Conservation (phyloP, 148 eudicot species). For the Polygonum aviculare region DNA sequence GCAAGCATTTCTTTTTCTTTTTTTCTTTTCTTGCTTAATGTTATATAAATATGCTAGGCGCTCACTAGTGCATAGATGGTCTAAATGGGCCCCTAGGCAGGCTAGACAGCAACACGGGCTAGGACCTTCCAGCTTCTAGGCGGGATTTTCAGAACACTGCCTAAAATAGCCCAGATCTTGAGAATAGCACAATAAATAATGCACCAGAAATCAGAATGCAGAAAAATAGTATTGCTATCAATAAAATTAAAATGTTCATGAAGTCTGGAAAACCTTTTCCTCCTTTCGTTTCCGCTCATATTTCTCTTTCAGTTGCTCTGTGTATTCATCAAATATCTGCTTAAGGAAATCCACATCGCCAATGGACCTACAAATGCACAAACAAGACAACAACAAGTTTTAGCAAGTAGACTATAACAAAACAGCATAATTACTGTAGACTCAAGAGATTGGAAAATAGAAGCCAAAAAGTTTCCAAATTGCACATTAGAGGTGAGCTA, state of each 20-base stretch:
- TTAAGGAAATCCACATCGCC: constrained; percentile 52
- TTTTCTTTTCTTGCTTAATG: background rate
- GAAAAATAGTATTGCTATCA: background rate
- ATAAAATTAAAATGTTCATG: background rate
- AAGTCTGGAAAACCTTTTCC: constrained; percentile 50
- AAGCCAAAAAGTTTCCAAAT: background rate
- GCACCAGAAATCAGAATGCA: background rate
- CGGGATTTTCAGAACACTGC: too few species aligned
- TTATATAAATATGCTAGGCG: too few species aligned
- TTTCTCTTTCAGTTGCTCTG: constrained; percentile 56
- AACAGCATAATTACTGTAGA: background rate
- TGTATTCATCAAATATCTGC: constrained; percentile 63
- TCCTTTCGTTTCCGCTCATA: constrained; percentile 71
- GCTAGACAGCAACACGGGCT: too few species aligned
- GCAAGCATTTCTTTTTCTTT: background rate
- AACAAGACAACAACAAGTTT: background rate
- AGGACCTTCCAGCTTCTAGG: too few species aligned
- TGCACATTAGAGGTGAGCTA: background rate
- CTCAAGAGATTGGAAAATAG: too few species aligned
- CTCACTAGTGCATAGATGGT: too few species aligned
- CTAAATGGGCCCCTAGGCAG: too few species aligned
- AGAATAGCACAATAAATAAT: background rate
- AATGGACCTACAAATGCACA: constrained; percentile 37
- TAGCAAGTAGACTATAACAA: background rate
- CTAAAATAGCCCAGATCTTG: background rate